Evolutionary conservation across 2,329 filamentous ascomycete genomes (phyloP), one percentile per base, ranked within the genome.

Genomic region (Uncinocarpus reesii): DNA sequence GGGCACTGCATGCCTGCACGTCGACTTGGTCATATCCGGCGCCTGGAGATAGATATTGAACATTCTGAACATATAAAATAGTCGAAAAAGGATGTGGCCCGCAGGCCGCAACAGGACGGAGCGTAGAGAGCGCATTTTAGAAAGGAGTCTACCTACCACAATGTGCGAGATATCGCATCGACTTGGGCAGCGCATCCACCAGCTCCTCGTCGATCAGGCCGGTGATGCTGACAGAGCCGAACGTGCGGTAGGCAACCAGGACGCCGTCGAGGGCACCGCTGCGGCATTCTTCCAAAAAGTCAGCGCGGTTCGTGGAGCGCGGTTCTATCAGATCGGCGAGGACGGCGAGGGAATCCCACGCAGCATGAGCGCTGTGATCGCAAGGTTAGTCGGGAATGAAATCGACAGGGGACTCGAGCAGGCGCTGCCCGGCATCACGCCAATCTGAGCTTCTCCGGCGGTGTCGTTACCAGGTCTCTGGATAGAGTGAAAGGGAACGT

Each of bases 11-110:
- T 32, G 83, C 82, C 40, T 76, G 63, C 7, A 89, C 72, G 63
- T 89, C 81, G 53, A 93, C 73, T 63, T 88, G 83, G 64, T 94
- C 87, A 66, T 94, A 94, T 31, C 88, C 88, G 48, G 87, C 85
- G 52, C 85, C 81, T 49, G 20, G 2, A 20, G 8, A 13, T 8
- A 38, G 3, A 21, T 11, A 15, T 23, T 38, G 16, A 38, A 38
- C n/a, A 38, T 21, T 23, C 4, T 44, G 18, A n/a, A 21, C 20
- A 24, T 18, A 34, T 24, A 11, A 11, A 4, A 44, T 26, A 48
- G 23, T 40, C 21, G 16, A 40, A 13, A 40, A 13, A 24, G 20
- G 26, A n/a, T n/a, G n/a, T n/a, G n/a, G n/a, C n/a, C n/a, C n/a
- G n/a, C n/a, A n/a, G n/a, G n/a, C n/a, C n/a, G n/a, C n/a, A n/a